Evolutionary conservation across 805 yeast species (phyloP).

Genomic region (Pichia sporocuriosa): DNA sequence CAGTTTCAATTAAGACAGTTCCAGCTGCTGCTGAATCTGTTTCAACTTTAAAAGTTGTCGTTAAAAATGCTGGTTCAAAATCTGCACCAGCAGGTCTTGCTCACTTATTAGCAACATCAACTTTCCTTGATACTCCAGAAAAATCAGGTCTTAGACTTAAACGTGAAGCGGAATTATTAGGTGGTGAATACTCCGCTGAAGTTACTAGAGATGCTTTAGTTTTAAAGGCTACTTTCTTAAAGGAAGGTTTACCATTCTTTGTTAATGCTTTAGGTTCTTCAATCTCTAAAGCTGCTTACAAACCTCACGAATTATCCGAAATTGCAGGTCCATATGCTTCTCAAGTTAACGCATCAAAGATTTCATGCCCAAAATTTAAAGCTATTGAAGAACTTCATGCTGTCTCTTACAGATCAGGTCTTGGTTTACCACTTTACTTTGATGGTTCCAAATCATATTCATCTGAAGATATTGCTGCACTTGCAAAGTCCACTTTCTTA

Average conservation of each 20-base stretch:
- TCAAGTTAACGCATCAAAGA: constrained; percentile 52
- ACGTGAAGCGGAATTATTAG: constrained; percentile 90
- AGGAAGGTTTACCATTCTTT: constrained; percentile 85
- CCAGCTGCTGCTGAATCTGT: constrained; percentile 52
- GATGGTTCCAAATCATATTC: constrained; percentile 55
- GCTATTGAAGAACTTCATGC: constrained; percentile 78
- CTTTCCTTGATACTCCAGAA: constrained; percentile 71
- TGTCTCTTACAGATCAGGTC: constrained; percentile 77
- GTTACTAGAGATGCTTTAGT: constrained; percentile 83
- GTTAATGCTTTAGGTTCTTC: constrained; percentile 80
- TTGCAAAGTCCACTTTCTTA: constrained; percentile 62
- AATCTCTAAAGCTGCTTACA: constrained; percentile 61
- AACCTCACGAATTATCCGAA: constrained; percentile 79
- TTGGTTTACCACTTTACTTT: constrained; percentile 76
- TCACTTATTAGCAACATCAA: constrained; percentile 77
- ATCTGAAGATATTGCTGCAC: constrained; percentile 57
- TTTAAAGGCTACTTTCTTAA: constrained; percentile 74
- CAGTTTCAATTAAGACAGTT: constrained; percentile 35
- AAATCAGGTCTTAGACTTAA: constrained; percentile 89
- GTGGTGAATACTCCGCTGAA: constrained; percentile 65
- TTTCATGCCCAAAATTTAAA: constrained; percentile 43
- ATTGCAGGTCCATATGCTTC: constrained; percentile 72
- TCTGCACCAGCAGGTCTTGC: constrained; percentile 69
- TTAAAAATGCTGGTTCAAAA: constrained; percentile 81
- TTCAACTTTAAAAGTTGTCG: constrained; percentile 71